Evolutionary conservation across 1,139 yeast species (phyloP), one percentile per base, ranked within the genome.

Genomic region (Taiozyma sp.): DNA sequence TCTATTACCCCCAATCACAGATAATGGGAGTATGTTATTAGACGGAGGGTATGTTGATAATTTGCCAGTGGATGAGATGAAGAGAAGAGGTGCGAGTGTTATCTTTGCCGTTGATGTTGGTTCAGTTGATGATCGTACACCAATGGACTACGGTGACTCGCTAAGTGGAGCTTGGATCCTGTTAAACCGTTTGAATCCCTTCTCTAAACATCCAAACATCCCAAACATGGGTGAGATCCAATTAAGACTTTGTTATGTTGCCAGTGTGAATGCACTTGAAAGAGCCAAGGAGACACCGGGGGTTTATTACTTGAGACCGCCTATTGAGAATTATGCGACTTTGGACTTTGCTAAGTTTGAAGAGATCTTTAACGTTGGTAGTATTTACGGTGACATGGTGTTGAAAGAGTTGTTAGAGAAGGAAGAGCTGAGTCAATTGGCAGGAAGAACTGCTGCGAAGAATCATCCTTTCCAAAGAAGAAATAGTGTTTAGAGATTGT

Each of bases 21-120:
- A 86, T 58, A 83, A 88, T 53, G 99, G 99, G 0, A 82, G 88
- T 44, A 93, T 93, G 98, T 71, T 93, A 39, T 71, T 93, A 42
- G 99, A 93, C 66, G 99, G 99, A 43, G 99, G 99, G 0, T 93
- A 93, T 64, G 83, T 93, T 51, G 99, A 93, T 65, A 93, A 93
- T 64, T 71, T 93, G 52, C 96, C 99, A 0, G 98, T 93, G 2
- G 76, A 77, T 59, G 97, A 91, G 63, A 93, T 93, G 98, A 82
- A 83, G 61, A 76, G 82, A 42, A 79, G 89, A 58, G 98, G 99
- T 0, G 96, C 96, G 5, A 83, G 84, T 51, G 80, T 86, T 45
- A 84, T 93, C 30, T 82, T 93, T 64, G 98, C 99, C 0, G 95
- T 91, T n/a, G 99, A 93, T 68, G 99, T 93, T 43, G 99, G 99